Evolutionary conservation across 1,284 basidiomycete species (phyloP), one percentile per base, ranked within the genome.

Genomic region (Moesziomyces parantarcticus): DNA sequence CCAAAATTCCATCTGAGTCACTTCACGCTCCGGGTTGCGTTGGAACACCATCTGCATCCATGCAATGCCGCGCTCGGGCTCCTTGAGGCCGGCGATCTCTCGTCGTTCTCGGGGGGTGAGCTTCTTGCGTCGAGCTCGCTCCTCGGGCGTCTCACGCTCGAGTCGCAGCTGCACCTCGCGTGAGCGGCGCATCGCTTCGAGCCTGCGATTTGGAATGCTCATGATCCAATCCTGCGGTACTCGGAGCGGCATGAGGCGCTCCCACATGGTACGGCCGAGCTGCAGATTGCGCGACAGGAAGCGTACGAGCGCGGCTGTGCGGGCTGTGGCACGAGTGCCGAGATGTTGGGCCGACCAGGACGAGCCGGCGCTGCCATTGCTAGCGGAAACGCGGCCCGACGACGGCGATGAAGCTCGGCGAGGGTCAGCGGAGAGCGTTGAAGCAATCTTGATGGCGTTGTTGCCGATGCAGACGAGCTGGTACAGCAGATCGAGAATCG

Each of bases 1-100:
- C 92, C 92, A 95, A 71, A 95, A 92, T 68, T 92, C 91, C 55
- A 94, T 92, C 84, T 95, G 93, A 0, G 92, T 93, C 47, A 94
- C 86, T 77, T 93, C 92, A 9, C 89, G 89, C 3, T 90, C 88
- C 1, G 88, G 82, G 60, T 89, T 89, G 21, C 88, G 85, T 11
- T 90, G 86, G 77, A 93, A 94, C 87, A 93, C 90, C 11, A 86
- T 83, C 77, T 88, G 89, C 91, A 95, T 93, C 79, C 79, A 81
- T 32, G 63, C 76, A 9, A 73, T 68, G 20, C 76, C 76, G 7
- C 80, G 69, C 11, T 80, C 68, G 10, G 80, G 80, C 56, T 82
- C 80, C 20, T 49, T 36, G 26, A 79, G 58, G 5, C 61, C 64
- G 7, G 55, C 46, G 20, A 81, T 45, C 42, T 46, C 51, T 18